These are phyloP conservation scores for Phytophthora macrochlamydospora DNA, from an alignment of 352 stramenopile species.

Conservation along the genomic window DNA sequence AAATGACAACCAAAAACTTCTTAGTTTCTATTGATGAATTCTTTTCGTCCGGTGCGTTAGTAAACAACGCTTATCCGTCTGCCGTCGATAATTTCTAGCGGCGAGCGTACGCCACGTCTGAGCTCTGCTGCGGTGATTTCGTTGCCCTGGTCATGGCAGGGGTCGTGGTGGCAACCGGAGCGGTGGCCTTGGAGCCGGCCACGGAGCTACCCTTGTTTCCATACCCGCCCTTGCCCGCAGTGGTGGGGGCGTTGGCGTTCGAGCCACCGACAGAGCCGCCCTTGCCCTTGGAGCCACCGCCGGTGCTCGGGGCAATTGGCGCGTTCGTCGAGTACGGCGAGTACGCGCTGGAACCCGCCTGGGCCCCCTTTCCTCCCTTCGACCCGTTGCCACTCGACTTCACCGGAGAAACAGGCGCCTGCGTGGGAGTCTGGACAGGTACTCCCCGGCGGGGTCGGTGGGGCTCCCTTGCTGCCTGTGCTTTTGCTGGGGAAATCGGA, in stretches of 20 bases:
- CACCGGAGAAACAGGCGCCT: not conserved
- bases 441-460: not conserved
- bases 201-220: constrained; percentile 5
- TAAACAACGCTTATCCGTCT: no score
- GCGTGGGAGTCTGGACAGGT: not conserved
- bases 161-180: not conserved
- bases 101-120: no score
- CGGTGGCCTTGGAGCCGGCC: constrained; percentile 2
- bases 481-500: constrained; percentile 10
- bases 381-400: not conserved
- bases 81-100: no score
- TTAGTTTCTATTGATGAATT: no score
- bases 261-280: not conserved
- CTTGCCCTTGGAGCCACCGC: not conserved
- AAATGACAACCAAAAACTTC: no score
- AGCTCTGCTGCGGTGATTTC: no score
- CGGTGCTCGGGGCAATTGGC: not conserved
- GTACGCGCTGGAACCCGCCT: not conserved
- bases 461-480: not conserved
- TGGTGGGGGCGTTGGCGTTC: not conserved
- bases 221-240: not conserved
- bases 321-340: not conserved
- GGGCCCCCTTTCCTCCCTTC: not conserved
- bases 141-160: not conserved
- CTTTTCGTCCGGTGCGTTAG: no score